Evolutionary conservation across 2,329 filamentous ascomycete species (phyloP).

Genomic region (Cladosporium cucumerinum): DNA sequence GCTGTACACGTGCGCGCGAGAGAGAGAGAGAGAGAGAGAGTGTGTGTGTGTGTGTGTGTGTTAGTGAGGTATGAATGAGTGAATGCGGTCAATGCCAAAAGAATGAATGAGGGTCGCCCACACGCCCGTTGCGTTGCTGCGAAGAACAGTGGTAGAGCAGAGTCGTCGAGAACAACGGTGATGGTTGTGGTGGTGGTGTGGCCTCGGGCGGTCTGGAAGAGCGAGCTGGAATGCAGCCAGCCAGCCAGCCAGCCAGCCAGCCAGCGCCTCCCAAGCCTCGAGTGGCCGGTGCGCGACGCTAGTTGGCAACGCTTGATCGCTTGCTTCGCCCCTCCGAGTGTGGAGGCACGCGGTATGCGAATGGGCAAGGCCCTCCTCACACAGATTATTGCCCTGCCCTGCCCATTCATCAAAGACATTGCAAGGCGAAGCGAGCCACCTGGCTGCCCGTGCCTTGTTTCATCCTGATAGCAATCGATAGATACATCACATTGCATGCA

Average conservation of each 20-base stretch:
- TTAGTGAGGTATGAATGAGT: conserved; percentile 17
- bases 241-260: neutral
- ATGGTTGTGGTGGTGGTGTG: neutral
- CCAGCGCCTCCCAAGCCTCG: conserved; percentile 3
- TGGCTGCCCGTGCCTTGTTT: neutral
- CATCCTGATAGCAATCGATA: neutral
- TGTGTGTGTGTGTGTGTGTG: too few species aligned
- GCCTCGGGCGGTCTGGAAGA: conserved; percentile 11
- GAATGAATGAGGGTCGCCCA: conserved; percentile 4
- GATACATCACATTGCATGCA: neutral
- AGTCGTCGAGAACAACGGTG: conserved; percentile 4
- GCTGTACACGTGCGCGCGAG: conserved; percentile 17
- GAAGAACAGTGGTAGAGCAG: neutral
- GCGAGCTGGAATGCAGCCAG: conserved; percentile 13
- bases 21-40: too few species aligned
- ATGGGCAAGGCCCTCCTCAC: neutral
- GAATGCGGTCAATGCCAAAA: conserved; percentile 20
- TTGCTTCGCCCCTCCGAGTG: conserved; percentile 2
- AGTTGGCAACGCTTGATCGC: neutral
- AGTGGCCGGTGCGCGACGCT: neutral
- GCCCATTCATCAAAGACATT: neutral
- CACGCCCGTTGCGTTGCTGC: neutral
- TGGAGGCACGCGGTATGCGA: neutral
- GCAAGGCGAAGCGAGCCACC: too few species aligned
- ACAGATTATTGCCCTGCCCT: too few species aligned